Evolutionary conservation across 2,329 filamentous ascomycete species (phyloP).

Genomic region (Aspergillus awamori): DNA sequence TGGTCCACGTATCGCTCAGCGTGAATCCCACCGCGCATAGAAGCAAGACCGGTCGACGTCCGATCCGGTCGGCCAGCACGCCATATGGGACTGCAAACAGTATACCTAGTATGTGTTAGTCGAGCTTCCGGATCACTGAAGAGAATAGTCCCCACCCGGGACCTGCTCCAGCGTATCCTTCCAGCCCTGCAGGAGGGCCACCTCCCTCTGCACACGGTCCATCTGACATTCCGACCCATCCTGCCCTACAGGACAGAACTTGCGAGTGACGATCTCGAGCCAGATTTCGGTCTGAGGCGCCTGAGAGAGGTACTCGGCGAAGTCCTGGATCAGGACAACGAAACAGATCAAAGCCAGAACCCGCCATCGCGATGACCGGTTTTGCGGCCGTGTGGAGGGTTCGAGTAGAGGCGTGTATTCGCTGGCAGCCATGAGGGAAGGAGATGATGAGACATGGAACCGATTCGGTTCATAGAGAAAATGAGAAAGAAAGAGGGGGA

Average conservation of each 20-base stretch:
- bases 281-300: background rate
- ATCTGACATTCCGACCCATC: background rate
- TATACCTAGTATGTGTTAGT: background rate
- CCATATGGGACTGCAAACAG: slow-evolving; percentile 33
- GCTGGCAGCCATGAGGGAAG: background rate
- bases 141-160: slow-evolving; percentile 12
- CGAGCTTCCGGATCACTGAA: background rate
- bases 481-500: background rate
- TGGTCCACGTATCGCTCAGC: slow-evolving; percentile 10
- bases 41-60: slow-evolving; percentile 28
- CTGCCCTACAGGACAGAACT: background rate
- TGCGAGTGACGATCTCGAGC: background rate
- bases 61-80: slow-evolving; percentile 33
- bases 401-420: background rate
- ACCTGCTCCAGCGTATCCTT: slow-evolving; percentile 32
- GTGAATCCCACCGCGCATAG: slow-evolving; percentile 26
- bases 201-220: slow-evolving; percentile 30
- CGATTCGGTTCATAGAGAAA: no score
- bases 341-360: background rate
- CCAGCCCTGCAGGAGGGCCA: slow-evolving; percentile 34
- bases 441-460: no score
- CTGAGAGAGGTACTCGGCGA: background rate
- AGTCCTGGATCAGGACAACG: background rate
- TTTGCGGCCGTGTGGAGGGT: background rate
- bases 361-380: background rate